Base-by-base conservation (phyloP, 257 asterid genomes). In the Primulina tabacum region DNA sequence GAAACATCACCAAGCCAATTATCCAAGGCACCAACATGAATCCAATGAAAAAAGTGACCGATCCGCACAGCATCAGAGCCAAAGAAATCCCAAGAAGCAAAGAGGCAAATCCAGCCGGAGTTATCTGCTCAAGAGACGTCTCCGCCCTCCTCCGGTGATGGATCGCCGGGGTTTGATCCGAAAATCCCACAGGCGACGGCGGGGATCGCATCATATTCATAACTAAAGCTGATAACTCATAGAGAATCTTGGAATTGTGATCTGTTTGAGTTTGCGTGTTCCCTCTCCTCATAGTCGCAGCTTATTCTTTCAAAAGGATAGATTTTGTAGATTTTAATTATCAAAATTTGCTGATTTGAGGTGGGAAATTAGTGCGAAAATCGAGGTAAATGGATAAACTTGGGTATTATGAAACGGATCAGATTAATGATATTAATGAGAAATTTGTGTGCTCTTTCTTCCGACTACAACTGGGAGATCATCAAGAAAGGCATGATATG, bases 11-110 rank as follows among this genome's bases (percentile, higher is more conserved):
- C 73, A 86, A 74, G 5, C 84, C 91, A 12, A 92, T 76, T 62
- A 89, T 89, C 96, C 98, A 89, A 5, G 98, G 96, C 96, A 92
- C 86, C 92, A 92, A 75, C 64, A 92, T 33, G 34, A 92, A 89
- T 24, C 98, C 98, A 12, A 92, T 84, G 26, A 92, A 85, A 64
- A 92, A 92, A 37, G 96, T 92, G 64, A 92, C 74, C 60, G 96
- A 92, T 80, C 96, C 96, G 47, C 98, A 87, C 40, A 92, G 66
- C 98, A 89, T 92, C 81, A 92, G 67, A 18, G 90, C 77, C 71
- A 88, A 52, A 6, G 96, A 89, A 3, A 85, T 77, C 75, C 96
- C 96, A 28, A 92, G 69, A 5, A 92, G 81, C 86, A 83, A 69
- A 7, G 89, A 82, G 0, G 97, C 97, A 4, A 91, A 86, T 0